A percentile compares a stretch with the other conserved stretches of the same genome.
phyloP scores from a whole-genome alignment of 176 grass and related monocot genomes.

The Oryza rufipogon region DNA sequence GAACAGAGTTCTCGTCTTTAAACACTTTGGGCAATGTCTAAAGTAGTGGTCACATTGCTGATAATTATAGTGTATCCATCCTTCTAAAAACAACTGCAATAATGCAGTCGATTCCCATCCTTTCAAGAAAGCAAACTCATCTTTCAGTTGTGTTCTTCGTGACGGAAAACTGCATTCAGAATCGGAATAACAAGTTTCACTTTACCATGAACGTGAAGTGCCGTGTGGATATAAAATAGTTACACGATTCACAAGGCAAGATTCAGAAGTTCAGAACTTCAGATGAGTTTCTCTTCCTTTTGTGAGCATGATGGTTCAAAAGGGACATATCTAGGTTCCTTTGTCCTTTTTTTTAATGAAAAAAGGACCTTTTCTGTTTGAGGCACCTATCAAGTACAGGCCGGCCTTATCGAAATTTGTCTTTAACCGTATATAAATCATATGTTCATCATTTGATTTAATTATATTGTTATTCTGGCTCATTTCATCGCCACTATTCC shows the following conservation, averaged over 20 bases:
- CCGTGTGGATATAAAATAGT: slow-evolving; percentile 4
- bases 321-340: neutral
- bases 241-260: neutral
- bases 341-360: too few species aligned
- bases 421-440: too few species aligned
- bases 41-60: neutral
- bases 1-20: neutral
- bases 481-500: neutral
- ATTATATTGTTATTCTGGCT: neutral
- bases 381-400: too few species aligned
- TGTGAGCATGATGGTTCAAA: slow-evolving; percentile 2
- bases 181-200: neutral
- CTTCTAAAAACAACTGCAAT: slow-evolving; percentile 22
- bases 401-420: too few species aligned
- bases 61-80: slow-evolving; percentile 25
- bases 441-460: neutral
- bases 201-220: slow-evolving; percentile 1
- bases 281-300: slow-evolving; percentile 4
- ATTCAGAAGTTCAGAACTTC: slow-evolving; percentile 2
- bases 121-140: neutral
- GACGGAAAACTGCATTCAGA: neutral
- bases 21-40: slow-evolving; percentile 4
- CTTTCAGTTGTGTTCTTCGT: slow-evolving; percentile 5
- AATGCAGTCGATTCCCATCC: slow-evolving; percentile 18
- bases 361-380: too few species aligned